Evolutionary conservation across 441 rosid genomes (phyloP), one percentile per base, ranked within the genome.

Genomic region (Omphalea diandra): DNA sequence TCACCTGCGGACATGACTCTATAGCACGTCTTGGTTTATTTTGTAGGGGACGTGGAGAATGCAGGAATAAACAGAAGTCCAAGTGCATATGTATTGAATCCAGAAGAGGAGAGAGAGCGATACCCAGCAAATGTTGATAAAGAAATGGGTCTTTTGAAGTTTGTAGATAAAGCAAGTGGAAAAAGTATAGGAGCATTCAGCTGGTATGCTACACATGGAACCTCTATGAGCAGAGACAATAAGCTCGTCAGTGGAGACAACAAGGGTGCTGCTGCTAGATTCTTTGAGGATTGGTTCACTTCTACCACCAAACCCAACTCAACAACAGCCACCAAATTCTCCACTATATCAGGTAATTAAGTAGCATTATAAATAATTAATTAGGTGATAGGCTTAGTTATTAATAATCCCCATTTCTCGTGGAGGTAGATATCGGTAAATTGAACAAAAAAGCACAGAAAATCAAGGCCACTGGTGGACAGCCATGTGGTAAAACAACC

Each of bases 181-280:
- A 72, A 72, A 65, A 82, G 82, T 78, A 63, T 74, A 0, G 88
- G 88, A n/a, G 82, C 84, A 1, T 87, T 87, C 75, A 83, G 73
- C 71, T 87, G 91, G 91, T 75, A 76, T 0, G 87, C 91, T 27
- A 83, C 91, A 0, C 89, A 87, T 24, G 88, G 91, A 20, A 85
- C 89, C 1, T 87, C 91, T 47, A 87, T 87, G 91, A 76, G 81
- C 72, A 76, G 80, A 77, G 85, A 85, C 79, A 85, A 83, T 78
- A 80, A 41, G 74, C 84, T 87, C 67, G 77, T 87, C 11, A 87
- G 87, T 2, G 88, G 89, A 60, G 91, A 87, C 79, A 87, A 87
- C 78, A 87, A 87, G 70, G 89, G 91, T 17, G 88, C 87, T 22
- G 89, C 88, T 14, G 87, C 89, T 22, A 80, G 89, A 62, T 85